Evolutionary conservation across 768 basidiomycete genomes (phyloP).

Genomic region (Tulasnella calospora): DNA sequence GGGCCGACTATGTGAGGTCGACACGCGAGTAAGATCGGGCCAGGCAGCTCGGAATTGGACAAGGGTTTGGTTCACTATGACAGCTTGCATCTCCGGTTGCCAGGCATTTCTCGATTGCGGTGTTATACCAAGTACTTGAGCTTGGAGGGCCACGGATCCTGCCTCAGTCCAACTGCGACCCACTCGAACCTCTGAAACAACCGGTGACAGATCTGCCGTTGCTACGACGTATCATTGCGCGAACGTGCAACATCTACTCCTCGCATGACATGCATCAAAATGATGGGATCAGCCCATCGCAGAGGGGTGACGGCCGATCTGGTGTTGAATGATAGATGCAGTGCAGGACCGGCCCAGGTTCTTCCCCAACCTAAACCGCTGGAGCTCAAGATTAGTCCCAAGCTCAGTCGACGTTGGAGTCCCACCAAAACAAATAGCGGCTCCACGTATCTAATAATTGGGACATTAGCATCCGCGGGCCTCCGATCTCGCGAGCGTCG

Average conservation of each 20-base stretch:
- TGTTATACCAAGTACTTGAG: neutral
- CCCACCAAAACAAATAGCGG: neutral
- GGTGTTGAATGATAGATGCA: neutral
- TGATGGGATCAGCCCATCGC: neutral
- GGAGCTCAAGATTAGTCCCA: neutral
- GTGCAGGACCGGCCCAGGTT: slow-evolving; percentile 1
- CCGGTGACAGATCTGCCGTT: neutral
- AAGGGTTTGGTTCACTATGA: neutral
- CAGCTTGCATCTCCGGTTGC: neutral
- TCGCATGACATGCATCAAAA: neutral
- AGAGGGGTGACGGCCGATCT: neutral
- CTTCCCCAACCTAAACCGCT: neutral
- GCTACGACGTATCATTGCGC: neutral
- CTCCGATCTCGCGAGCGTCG: slow-evolving; percentile 6
- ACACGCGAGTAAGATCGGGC: neutral
- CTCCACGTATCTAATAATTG: neutral
- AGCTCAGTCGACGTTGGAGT: neutral
- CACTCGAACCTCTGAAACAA: slow-evolving; percentile 1
- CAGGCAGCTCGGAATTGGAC: neutral
- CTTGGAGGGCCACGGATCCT: neutral
- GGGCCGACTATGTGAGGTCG: neutral
- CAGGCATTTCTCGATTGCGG: neutral
- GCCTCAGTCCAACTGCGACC: neutral
- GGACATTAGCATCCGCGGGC: neutral
- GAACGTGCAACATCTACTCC: neutral